Percentiles rank a stretch among this genome's conserved stretches.
Conservation (phyloP, 441 rosid species). For the Pelargonium fulgidum region DNA sequence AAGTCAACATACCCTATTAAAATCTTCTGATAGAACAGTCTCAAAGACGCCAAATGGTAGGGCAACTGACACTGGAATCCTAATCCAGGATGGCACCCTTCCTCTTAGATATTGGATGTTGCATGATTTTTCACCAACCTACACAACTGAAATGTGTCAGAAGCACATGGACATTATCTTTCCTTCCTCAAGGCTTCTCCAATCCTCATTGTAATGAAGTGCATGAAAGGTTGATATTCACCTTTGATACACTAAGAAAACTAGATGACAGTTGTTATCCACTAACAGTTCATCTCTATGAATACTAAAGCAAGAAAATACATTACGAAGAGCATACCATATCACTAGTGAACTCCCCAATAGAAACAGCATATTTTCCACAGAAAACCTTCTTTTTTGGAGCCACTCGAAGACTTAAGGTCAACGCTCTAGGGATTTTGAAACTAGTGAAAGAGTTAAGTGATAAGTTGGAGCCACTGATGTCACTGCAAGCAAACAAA, state of each 20-base stretch:
- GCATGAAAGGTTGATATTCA: neutral
- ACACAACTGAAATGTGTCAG: constrained; percentile 15
- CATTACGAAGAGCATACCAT: constrained; percentile 31
- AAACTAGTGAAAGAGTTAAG: constrained; percentile 33
- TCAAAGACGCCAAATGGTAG: constrained; percentile 75
- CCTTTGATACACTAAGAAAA: neutral
- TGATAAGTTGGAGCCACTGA: constrained; percentile 31
- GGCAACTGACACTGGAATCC: constrained; percentile 63
- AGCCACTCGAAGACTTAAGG: constrained; percentile 18
- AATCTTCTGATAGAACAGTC: constrained; percentile 42
- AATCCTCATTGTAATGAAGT: neutral
- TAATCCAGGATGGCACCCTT: constrained; percentile 73
- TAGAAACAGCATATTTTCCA: constrained; percentile 62
- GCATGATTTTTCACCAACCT: constrained; percentile 84
- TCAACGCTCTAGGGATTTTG: constrained; percentile 32
- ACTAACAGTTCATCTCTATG: neutral
- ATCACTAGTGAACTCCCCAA: constrained; percentile 58
- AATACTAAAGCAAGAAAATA: neutral
- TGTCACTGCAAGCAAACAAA: constrained; percentile 39
- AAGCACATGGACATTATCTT: constrained; percentile 10
- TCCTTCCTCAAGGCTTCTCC: constrained; percentile 12
- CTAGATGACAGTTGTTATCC: neutral
- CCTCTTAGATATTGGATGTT: constrained; percentile 53
- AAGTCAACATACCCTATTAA: constrained; percentile 44
- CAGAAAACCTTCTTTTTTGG: constrained; percentile 43